Base-by-base conservation (phyloP, 2,329 filamentous ascomycete genomes). In the Chrysosporium queenslandicum region DNA sequence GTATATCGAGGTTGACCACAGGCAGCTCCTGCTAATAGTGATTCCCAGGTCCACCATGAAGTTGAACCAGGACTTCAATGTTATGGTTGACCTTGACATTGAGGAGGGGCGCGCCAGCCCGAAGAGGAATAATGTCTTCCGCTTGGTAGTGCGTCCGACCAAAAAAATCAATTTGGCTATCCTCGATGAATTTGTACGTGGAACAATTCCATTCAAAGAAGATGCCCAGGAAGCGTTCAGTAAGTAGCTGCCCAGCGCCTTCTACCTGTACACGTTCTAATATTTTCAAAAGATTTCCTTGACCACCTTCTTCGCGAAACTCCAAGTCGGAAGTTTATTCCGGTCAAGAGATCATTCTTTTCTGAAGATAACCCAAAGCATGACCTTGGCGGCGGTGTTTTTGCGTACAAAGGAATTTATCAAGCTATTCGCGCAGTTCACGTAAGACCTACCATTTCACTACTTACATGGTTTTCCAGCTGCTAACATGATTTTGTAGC, bases 361-460 rank as follows among this genome's bases (percentile, higher is more conserved):
- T 72, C 80, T 36, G 69, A 71, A 1, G 59, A 71, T 0, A 76
- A 77, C 1, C 63, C 75, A 20, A 68, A 72, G 0, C 65, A 65
- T 5, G 68, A 75, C 2, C 76, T 95, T n/a, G 78, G 82, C 30
- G 71, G 77, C 20, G 81, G 76, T 52, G 74, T 92, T 2, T 81
- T 89, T 62, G 87, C 88, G 0, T 83, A 87, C 72, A 95, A 94
- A 65, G 92, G 92, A 27, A 84, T 89, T 3, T 97, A 95, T 61
- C 82, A 88, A 8, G 89, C 90, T 0, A 82, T 96, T 48, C 81
- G 89, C 39, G 77, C 91, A 20, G 85, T 83, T 43, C 77, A 87
- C 56, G 76, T 78, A 67, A 66, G 62, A 51, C 37, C 9, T 50
- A 2, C 40, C 29, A 27, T n/a, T n/a, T 7, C 16, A n/a, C n/a